Percentiles rank a stretch among this genome's conserved stretches.
phyloP scores from a whole-genome alignment of 495 filamentous ascomycete species.

The Darksidea phi region DNA sequence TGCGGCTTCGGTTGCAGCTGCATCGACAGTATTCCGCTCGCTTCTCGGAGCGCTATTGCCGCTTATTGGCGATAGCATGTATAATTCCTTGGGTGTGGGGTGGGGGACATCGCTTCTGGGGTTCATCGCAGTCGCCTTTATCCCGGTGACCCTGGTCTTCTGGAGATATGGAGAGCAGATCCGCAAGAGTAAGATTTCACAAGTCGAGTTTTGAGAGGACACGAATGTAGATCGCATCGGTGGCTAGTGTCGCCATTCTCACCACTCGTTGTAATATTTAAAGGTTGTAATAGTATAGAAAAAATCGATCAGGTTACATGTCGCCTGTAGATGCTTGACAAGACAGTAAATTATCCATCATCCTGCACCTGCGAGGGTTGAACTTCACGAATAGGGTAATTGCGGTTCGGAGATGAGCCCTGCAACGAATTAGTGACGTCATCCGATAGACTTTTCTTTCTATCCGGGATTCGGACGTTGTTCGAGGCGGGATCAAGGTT shows the following conservation, averaged over 20 bases:
- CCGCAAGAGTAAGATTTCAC: constrained; percentile 13
- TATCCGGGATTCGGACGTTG: too few relatives aligned
- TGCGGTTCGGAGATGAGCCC: too few relatives aligned
- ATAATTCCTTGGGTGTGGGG: constrained; percentile 22
- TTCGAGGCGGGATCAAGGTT: too few relatives aligned
- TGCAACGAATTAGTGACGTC: too few relatives aligned
- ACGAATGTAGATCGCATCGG: background rate
- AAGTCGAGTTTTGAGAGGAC: constrained; percentile 20
- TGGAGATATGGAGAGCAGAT: constrained; percentile 25
- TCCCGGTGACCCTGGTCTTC: constrained; percentile 24
- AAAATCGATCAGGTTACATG: too few relatives aligned
- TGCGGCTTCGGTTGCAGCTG: constrained; percentile 24
- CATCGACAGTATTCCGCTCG: constrained; percentile 24
- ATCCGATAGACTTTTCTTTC: too few relatives aligned
- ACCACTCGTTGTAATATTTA: too few relatives aligned
- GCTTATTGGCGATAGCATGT: constrained; percentile 24
- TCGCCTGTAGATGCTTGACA: too few relatives aligned
- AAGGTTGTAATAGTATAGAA: too few relatives aligned
- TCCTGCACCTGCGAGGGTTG: too few relatives aligned
- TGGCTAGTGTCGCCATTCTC: background rate
- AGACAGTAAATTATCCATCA: too few relatives aligned
- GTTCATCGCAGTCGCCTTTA: constrained; percentile 26
- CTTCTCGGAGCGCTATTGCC: constrained; percentile 30
- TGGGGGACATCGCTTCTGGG: constrained; percentile 33
- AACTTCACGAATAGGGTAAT: too few relatives aligned